These are phyloP conservation scores for Penicillium psychrosexuale DNA, from an alignment of 2,329 filamentous ascomycete genomes.

Conservation along the genomic window DNA sequence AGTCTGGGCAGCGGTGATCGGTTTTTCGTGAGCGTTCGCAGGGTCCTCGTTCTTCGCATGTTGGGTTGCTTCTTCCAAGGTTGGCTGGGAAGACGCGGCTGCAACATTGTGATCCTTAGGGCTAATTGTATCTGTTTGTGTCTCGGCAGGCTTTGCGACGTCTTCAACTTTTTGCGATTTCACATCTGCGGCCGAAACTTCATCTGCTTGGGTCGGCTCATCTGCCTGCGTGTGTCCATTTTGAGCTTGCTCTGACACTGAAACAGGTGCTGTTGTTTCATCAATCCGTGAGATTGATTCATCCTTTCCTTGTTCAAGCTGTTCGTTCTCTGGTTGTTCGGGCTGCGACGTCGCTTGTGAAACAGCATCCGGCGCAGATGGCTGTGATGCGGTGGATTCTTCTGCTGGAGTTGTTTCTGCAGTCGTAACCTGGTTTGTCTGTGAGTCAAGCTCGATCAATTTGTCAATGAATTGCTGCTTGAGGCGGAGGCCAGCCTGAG, in stretches of 20 bases:
- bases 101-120: neutral
- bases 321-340: slow-evolving; percentile 10
- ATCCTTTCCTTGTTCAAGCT: slow-evolving; percentile 7
- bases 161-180: slow-evolving; percentile 8
- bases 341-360: slow-evolving; percentile 16
- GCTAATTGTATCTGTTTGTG: neutral
- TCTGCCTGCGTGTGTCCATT: slow-evolving; percentile 12
- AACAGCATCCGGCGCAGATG: slow-evolving; percentile 8
- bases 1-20: slow-evolving; percentile 18
- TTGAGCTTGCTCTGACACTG: slow-evolving; percentile 2
- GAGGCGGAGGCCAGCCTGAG: slow-evolving; percentile 66
- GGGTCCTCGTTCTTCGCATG: slow-evolving; percentile 12
- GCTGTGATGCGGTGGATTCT: slow-evolving; percentile 3
- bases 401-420: slow-evolving; percentile 17
- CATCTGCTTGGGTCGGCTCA: neutral
- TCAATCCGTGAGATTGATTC: slow-evolving; percentile 1
- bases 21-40: slow-evolving; percentile 20
- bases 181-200: neutral
- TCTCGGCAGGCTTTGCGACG: slow-evolving; percentile 19
- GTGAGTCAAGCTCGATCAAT: slow-evolving; percentile 48
- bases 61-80: neutral
- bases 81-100: neutral
- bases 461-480: slow-evolving; percentile 64
- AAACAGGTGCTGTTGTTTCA: neutral
- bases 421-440: slow-evolving; percentile 31